Percentiles rank a stretch among this genome's conserved stretches.
Conservation (phyloP, 768 basidiomycete genomes). For the Boletus bicolor region DNA sequence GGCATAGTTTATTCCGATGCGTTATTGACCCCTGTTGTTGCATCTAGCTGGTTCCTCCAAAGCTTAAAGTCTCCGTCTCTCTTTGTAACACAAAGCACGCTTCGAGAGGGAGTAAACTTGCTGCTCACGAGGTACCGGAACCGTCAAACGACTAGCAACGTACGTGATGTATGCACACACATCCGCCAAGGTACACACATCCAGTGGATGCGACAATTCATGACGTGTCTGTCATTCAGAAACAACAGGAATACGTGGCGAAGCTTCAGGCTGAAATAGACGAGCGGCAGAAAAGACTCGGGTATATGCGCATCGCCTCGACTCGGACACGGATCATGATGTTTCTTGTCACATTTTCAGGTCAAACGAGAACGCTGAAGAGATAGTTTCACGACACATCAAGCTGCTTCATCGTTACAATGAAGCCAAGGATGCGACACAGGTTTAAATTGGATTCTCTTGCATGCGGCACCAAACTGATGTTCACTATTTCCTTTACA, state of each 20-base stretch:
- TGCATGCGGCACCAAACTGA: neutral
- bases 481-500: neutral
- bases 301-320: slow-evolving; percentile 29
- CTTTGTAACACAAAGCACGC: neutral
- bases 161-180: slow-evolving; percentile 29
- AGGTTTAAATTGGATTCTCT: slow-evolving; percentile 40
- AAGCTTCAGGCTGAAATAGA: slow-evolving; percentile 49
- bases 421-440: slow-evolving; percentile 79
- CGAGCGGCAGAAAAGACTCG: slow-evolving; percentile 45
- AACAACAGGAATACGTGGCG: slow-evolving; percentile 47
- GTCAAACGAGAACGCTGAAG: slow-evolving; percentile 47
- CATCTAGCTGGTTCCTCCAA: neutral
- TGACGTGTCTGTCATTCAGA: slow-evolving; percentile 31
- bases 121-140: neutral
- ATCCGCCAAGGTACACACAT: slow-evolving; percentile 27
- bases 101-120: neutral
- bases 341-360: slow-evolving; percentile 23
- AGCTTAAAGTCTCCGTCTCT: neutral
- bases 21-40: slow-evolving; percentile 6
- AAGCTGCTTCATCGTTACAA: slow-evolving; percentile 72
- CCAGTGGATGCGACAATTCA: too few species aligned
- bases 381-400: slow-evolving; percentile 65
- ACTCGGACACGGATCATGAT: neutral
- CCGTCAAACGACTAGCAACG: neutral
- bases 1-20: slow-evolving; percentile 2